A percentile compares a stretch with the other conserved stretches of the same genome.
phyloP scores from a whole-genome alignment of 140 eudicot species.

The Stevia rebaudiana region DNA sequence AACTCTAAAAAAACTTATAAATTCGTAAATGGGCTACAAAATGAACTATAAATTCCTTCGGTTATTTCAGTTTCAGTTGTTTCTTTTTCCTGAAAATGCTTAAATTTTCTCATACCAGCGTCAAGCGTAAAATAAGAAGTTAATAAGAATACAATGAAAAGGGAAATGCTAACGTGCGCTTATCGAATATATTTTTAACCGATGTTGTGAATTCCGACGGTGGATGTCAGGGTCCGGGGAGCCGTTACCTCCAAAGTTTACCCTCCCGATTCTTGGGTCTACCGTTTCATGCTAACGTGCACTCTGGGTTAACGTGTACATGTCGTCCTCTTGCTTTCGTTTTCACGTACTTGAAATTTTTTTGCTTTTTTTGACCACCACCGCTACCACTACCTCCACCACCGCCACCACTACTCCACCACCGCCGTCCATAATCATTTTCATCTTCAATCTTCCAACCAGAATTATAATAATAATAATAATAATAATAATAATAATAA shows the following conservation, averaged over 20 bases:
- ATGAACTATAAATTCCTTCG: too few relatives aligned
- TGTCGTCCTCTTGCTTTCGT: conserved; percentile 17
- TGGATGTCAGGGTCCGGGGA: conserved; percentile 24
- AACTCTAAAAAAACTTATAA: too few relatives aligned
- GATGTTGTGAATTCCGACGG: conserved; percentile 23
- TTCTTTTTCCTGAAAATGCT: too few relatives aligned
- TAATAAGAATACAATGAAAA: too few relatives aligned
- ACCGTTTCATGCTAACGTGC: conserved; percentile 28
- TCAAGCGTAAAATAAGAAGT: too few relatives aligned
- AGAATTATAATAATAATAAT: background rate
- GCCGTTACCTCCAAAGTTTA: conserved; percentile 8
- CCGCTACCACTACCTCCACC: conserved; percentile 2
- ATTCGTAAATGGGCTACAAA: too few relatives aligned
- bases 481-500: too few relatives aligned
- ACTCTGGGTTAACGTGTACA: conserved; percentile 18
- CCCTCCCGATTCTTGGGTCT: conserved; percentile 32
- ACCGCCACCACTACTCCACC: conserved; percentile 1
- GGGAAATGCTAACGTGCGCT: too few relatives aligned
- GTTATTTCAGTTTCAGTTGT: too few relatives aligned
- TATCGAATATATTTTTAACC: too few relatives aligned
- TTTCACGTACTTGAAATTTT: conserved; percentile 12
- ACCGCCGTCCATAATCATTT: conserved; percentile 29
- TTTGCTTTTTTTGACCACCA: conserved; percentile 3
- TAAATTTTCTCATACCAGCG: too few relatives aligned
- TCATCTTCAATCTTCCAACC: background rate